Evolutionary conservation across 257 asterid genomes (phyloP).

Genomic region (Forsythia suspensa): DNA sequence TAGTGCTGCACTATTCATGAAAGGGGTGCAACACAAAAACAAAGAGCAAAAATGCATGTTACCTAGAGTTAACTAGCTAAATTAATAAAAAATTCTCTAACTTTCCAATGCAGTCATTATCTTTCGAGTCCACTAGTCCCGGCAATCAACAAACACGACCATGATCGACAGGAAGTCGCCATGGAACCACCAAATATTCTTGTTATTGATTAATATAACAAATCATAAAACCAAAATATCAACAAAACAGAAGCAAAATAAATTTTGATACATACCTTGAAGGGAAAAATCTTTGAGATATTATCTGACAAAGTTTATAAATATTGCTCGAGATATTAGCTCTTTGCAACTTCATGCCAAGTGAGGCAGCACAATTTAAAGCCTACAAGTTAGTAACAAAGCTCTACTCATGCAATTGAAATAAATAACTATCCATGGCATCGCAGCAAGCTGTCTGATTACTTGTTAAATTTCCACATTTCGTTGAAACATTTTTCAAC

Average conservation of each 20-base stretch:
- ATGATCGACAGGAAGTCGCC: neutral
- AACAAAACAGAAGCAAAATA: neutral
- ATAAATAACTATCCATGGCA: conserved; percentile 64
- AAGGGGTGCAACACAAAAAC: too few species aligned
- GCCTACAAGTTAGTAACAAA: conserved; percentile 97
- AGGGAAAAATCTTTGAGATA: conserved; percentile 96
- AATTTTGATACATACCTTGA: conserved; percentile 65
- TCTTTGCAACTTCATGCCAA: conserved; percentile 69
- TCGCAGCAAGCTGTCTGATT: conserved; percentile 70
- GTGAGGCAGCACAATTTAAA: conserved; percentile 89
- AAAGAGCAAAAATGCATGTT: too few species aligned
- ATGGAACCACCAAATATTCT: neutral
- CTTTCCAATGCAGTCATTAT: conserved; percentile 6
- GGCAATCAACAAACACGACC: neutral
- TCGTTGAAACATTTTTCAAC: conserved; percentile 11
- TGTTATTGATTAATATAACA: neutral
- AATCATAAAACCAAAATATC: neutral
- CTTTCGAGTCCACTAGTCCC: conserved; percentile 30
- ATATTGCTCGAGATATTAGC: conserved; percentile 73
- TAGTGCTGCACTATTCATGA: too few species aligned
- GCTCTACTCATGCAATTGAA: conserved; percentile 92
- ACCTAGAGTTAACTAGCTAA: too few species aligned
- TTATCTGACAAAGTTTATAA: conserved; percentile 65
- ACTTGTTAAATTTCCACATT: conserved; percentile 48
- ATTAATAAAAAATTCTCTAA: too few species aligned